These are phyloP conservation scores for Penicillium hordei DNA, from an alignment of 2,329 filamentous ascomycete species.

Conservation along the genomic window DNA sequence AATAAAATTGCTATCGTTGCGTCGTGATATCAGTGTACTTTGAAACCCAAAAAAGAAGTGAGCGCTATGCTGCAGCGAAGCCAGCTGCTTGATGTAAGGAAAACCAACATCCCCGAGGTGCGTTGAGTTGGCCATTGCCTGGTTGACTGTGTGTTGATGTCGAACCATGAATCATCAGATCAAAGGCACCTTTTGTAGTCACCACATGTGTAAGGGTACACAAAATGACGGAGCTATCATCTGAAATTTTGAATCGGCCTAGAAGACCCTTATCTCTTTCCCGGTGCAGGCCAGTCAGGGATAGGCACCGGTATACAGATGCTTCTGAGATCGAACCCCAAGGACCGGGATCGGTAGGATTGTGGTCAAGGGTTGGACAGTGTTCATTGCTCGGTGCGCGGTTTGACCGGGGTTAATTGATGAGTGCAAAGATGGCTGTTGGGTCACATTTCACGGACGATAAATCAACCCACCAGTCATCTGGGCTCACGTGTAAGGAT, in stretches of 20 bases:
- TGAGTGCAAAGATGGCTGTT: background rate
- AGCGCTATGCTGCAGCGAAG: constrained; percentile 11
- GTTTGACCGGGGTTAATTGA: background rate
- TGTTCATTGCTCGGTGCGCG: background rate
- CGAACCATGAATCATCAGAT: background rate
- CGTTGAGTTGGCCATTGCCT: background rate
- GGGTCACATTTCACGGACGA: background rate
- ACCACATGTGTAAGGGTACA: background rate
- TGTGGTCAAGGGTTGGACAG: background rate
- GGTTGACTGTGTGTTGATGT: background rate
- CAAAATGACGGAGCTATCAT: background rate
- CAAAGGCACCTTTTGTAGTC: background rate
- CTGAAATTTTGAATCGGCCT: background rate
- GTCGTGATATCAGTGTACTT: background rate
- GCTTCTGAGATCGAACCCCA: background rate
- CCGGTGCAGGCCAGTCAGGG: background rate
- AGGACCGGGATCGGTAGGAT: background rate
- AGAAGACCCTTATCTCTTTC: background rate
- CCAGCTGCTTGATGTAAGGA: constrained; percentile 9
- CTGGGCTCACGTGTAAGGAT: background rate
- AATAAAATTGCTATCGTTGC: constrained; percentile 6
- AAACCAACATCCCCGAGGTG: background rate
- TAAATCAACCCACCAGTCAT: background rate
- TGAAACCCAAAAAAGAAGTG: background rate
- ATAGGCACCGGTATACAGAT: background rate